Percentiles rank a stretch among this genome's conserved stretches.
phyloP scores from a whole-genome alignment of 805 yeast genomes.

The Candida xiaguanensis region DNA sequence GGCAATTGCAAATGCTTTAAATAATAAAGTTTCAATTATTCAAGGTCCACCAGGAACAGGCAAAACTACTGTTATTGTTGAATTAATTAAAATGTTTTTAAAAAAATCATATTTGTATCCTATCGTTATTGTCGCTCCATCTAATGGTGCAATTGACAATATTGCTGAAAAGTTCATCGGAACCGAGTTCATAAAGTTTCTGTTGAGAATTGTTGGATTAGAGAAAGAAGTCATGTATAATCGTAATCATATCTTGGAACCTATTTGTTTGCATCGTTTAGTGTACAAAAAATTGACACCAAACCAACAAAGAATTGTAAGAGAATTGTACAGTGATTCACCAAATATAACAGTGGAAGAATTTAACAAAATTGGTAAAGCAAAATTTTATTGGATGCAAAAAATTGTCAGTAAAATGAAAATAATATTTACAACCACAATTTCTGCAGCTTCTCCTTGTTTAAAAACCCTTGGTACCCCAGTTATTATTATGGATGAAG shows the following conservation, averaged over 20 bases:
- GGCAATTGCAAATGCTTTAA: slow-evolving; percentile 49
- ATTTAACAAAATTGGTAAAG: slow-evolving; percentile 16
- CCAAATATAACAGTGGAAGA: slow-evolving; percentile 34
- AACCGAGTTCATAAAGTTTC: slow-evolving; percentile 44
- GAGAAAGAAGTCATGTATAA: slow-evolving; percentile 61
- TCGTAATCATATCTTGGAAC: slow-evolving; percentile 49
- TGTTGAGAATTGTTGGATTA: slow-evolving; percentile 52
- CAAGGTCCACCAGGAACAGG: slow-evolving; percentile 68
- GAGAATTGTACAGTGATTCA: too few relatives aligned
- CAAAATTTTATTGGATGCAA: too few relatives aligned
- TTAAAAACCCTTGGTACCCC: slow-evolving; percentile 55
- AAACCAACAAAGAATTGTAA: slow-evolving; percentile 39
- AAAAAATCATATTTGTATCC: slow-evolving; percentile 54
- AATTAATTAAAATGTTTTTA: slow-evolving; percentile 48
- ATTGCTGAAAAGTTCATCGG: slow-evolving; percentile 63
- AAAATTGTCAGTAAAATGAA: slow-evolving; percentile 54
- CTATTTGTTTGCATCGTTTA: slow-evolving; percentile 62
- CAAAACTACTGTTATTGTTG: slow-evolving; percentile 40
- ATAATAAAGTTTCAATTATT: slow-evolving; percentile 44
- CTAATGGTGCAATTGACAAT: slow-evolving; percentile 71
- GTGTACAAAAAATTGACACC: slow-evolving; percentile 47
- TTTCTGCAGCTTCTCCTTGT: slow-evolving; percentile 64
- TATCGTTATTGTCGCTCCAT: slow-evolving; percentile 67
- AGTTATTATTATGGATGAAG: slow-evolving; percentile 72
- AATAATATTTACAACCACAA: slow-evolving; percentile 68